Percentiles rank a stretch among this genome's conserved stretches.
Conservation (phyloP, 805 yeast genomes). For the Torulaspora delbrueckii region DNA sequence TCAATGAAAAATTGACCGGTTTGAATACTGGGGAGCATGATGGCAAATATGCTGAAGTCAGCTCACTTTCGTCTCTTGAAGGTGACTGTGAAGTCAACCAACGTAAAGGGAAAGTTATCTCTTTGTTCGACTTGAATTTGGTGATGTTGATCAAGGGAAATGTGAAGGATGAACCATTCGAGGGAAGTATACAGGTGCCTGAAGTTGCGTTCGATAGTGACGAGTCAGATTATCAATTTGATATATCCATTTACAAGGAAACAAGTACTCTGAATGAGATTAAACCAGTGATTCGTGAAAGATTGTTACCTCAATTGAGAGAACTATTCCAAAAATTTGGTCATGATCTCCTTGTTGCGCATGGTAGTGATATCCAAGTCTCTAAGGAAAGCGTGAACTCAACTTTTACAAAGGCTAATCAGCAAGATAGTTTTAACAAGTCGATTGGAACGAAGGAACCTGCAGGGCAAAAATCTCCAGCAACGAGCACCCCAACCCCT, state of each 20-base stretch:
- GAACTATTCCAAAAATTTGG: slow-evolving; percentile 61
- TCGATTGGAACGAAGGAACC: slow-evolving; percentile 4
- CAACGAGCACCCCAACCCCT: slow-evolving; percentile 9
- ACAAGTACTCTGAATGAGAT: slow-evolving; percentile 49
- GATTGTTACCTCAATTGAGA: slow-evolving; percentile 69
- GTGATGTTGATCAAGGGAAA: slow-evolving; percentile 55
- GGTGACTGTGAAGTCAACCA: slow-evolving; percentile 98
- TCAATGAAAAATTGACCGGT: slow-evolving; percentile 55
- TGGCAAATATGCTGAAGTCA: slow-evolving; percentile 30
- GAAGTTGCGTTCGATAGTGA: slow-evolving; percentile 93
- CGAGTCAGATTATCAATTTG: slow-evolving; percentile 79
- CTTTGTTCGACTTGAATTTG: slow-evolving; percentile 76
- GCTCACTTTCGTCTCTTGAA: slow-evolving; percentile 48
- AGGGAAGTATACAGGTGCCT: slow-evolving; percentile 78
- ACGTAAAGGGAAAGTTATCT: slow-evolving; percentile 93
- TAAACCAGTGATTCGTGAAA: slow-evolving; percentile 47
- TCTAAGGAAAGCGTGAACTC: slow-evolving; percentile 62
- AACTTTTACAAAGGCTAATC: slow-evolving; percentile 48
- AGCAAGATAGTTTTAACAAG: slow-evolving; percentile 32
- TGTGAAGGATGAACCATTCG: slow-evolving; percentile 39
- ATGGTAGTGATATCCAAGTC: slow-evolving; percentile 86
- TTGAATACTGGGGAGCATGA: slow-evolving; percentile 33
- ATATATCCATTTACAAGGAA: slow-evolving; percentile 56
- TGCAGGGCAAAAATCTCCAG: slow-evolving; percentile 11
- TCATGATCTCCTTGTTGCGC: slow-evolving; percentile 61